Conservation (phyloP, 208 protist genomes). For the Endotrypanum monterogeii region DNA sequence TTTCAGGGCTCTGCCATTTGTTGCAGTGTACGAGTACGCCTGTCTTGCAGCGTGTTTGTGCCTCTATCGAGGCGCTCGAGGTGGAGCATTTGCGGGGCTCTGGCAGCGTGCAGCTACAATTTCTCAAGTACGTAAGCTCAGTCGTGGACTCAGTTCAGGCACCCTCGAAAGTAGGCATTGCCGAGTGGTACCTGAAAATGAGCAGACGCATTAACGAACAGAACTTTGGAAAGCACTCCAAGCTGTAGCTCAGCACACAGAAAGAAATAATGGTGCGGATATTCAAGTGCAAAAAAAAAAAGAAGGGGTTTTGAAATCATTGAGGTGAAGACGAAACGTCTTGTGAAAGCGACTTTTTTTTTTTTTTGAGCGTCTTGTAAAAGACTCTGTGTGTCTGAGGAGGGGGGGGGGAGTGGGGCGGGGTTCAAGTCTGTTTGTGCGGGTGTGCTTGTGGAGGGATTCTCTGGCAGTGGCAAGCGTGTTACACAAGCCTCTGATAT, state of each 20-base stretch:
- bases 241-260: slow-evolving; percentile 29
- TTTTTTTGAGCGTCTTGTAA: not conserved
- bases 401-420: no score
- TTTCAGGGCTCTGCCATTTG: slow-evolving; percentile 75
- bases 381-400: no score
- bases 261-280: no score
- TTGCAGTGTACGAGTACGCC: slow-evolving; percentile 63
- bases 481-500: no score
- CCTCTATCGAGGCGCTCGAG: slow-evolving; percentile 78
- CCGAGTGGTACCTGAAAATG: slow-evolving; percentile 79
- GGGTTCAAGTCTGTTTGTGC: no score
- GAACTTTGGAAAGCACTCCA: slow-evolving; percentile 36
- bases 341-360: not conserved
- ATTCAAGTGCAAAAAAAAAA: no score
- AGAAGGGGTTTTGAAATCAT: no score
- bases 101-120: slow-evolving; percentile 48
- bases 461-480: no score
- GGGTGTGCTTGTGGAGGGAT: no score
- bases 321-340: not conserved
- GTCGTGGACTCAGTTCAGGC: slow-evolving; percentile 62
- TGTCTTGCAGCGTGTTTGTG: slow-evolving; percentile 80
- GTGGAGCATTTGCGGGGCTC: slow-evolving; percentile 72
- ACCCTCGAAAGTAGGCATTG: slow-evolving; percentile 62
- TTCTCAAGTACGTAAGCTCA: slow-evolving; percentile 66
- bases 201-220: slow-evolving; percentile 41